Percentiles rank a stretch among this genome's conserved stretches.
Evolutionary conservation across 2,329 filamentous ascomycete species (phyloP).

Genomic region (Falciphora oryzae): DNA sequence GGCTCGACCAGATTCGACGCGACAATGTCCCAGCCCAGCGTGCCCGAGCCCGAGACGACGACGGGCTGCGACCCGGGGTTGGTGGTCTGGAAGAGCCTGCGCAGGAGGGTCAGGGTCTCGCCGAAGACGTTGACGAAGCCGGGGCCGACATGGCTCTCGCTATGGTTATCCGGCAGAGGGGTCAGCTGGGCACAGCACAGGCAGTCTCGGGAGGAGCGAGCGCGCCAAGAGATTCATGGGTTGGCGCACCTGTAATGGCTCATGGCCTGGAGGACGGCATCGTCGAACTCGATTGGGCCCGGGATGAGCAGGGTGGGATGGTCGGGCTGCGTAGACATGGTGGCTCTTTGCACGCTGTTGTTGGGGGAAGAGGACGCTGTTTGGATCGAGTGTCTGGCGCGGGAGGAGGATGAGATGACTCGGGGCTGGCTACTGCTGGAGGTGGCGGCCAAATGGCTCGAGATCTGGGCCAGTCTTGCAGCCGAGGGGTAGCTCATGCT

Average conservation of each 20-base stretch:
- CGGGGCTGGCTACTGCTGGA: conserved; percentile 19
- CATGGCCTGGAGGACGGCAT: conserved; percentile 94
- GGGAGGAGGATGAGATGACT: conserved; percentile 24
- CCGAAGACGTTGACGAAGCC: conserved; percentile 88
- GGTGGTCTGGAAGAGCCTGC: conserved; percentile 90
- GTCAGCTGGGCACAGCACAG: conserved; percentile 4
- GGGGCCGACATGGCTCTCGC: conserved; percentile 88
- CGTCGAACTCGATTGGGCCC: conserved; percentile 96
- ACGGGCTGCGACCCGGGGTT: conserved; percentile 81
- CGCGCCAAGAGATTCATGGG: conserved; percentile 9
- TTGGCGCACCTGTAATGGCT: conserved; percentile 73
- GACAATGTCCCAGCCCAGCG: conserved; percentile 93
- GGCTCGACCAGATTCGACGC: conserved; percentile 88
- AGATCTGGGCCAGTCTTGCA: conserved; percentile 21
- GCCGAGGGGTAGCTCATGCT: conserved; percentile 8
- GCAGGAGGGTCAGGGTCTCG: conserved; percentile 79
- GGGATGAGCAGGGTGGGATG: conserved; percentile 84
- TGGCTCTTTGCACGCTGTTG: conserved; percentile 20
- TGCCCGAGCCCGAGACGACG: conserved; percentile 89
- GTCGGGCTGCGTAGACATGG: conserved; percentile 56
- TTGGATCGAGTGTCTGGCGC: conserved; percentile 15
- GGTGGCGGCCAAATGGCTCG: conserved; percentile 19
- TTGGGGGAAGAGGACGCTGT: conserved; percentile 6
- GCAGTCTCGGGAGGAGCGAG: no score
- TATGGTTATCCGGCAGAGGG: conserved; percentile 29